phyloP scores from a whole-genome alignment of 768 basidiomycete species.

The Kwoniella newhampshirensis region DNA sequence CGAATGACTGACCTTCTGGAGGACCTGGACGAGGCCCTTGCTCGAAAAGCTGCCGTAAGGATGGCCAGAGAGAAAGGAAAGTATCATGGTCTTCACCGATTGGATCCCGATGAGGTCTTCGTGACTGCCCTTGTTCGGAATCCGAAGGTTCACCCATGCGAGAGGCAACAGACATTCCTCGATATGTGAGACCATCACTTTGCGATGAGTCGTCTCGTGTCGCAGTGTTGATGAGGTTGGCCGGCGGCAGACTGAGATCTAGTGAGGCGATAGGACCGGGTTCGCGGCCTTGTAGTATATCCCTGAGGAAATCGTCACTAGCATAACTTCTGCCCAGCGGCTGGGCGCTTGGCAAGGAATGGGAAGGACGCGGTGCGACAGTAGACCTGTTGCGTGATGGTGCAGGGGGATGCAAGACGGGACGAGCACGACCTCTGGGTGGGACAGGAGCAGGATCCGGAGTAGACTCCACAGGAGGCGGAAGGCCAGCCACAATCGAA shows the following conservation, averaged over 20 bases:
- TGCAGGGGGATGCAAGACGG: too few relatives aligned
- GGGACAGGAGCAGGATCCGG: too few relatives aligned
- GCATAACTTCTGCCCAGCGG: too few relatives aligned
- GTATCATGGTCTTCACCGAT: constrained; percentile 2
- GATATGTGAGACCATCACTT: constrained; percentile 13
- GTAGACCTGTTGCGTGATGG: too few relatives aligned
- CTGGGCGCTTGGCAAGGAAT: too few relatives aligned
- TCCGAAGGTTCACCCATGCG: constrained; percentile 18
- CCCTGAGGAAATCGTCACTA: too few relatives aligned
- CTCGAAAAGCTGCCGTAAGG: constrained; percentile 4
- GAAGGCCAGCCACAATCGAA: not conserved
- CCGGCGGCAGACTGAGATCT: not conserved
- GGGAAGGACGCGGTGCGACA: too few relatives aligned
- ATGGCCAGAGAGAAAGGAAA: constrained; percentile 7
- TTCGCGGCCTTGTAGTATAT: too few relatives aligned
- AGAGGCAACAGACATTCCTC: constrained; percentile 15
- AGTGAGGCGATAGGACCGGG: too few relatives aligned
- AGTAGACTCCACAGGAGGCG: constrained; percentile 1
- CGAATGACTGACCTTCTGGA: too few relatives aligned
- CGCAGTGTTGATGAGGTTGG: not conserved
- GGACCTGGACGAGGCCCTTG: not conserved
- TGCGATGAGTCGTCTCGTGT: not conserved
- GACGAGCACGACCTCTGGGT: too few relatives aligned
- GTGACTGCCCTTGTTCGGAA: not conserved
- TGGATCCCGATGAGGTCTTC: not conserved